phyloP scores from a whole-genome alignment of 352 stramenopile genomes.

The Pythium graminicola region DNA sequence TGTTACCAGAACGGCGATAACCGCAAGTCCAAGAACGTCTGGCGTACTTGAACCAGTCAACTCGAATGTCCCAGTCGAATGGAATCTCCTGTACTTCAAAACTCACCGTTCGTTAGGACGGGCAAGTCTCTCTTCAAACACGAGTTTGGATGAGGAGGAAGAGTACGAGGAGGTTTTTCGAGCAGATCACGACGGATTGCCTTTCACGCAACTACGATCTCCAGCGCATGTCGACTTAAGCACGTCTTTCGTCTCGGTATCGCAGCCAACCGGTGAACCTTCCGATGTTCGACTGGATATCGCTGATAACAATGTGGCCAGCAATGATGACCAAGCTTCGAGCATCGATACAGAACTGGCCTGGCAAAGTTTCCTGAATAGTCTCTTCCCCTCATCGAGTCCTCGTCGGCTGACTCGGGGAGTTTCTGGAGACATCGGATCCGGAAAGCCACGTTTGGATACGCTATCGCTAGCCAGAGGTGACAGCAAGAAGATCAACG shows the following conservation, averaged over 20 bases:
- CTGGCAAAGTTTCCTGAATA: conserved; percentile 51
- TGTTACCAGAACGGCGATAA: background rate
- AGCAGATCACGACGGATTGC: conserved; percentile 41
- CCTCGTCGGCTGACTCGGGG: background rate
- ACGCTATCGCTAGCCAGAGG: conserved; percentile 8
- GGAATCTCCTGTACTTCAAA: conserved; percentile 47
- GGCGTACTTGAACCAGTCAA: conserved; percentile 3
- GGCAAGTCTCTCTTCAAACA: conserved; percentile 28
- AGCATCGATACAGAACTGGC: conserved; percentile 10
- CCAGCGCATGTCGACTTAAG: conserved; percentile 15
- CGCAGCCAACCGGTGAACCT: background rate
- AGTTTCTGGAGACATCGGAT: background rate
- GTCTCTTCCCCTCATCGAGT: conserved; percentile 27
- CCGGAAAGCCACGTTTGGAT: conserved; percentile 12
- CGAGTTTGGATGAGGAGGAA: conserved; percentile 26
- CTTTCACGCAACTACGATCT: conserved; percentile 59
- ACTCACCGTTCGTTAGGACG: conserved; percentile 31
- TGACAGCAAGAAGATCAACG: conserved; percentile 54
- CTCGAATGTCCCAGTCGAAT: conserved; percentile 40
- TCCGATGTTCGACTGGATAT: background rate
- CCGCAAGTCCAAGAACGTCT: background rate
- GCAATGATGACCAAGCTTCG: background rate
- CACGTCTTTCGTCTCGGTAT: conserved; percentile 10
- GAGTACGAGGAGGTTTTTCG: conserved; percentile 53
- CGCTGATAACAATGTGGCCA: background rate